A percentile compares a stretch with the other conserved stretches of the same genome.
These are phyloP conservation scores for Pichia deserticola DNA, from an alignment of 805 yeast species.

Conservation along the genomic window DNA sequence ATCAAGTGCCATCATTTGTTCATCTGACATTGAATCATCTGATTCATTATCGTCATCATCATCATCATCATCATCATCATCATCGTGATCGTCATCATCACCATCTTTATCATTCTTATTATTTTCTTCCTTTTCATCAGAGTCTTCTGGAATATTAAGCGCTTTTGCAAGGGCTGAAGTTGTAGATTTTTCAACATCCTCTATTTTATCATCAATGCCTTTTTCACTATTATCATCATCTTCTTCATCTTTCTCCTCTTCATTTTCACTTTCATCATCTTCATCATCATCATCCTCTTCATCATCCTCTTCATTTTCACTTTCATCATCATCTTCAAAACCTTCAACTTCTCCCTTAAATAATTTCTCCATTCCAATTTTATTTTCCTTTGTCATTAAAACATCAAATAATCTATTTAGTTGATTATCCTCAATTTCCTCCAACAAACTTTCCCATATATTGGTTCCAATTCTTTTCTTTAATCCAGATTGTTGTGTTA, in stretches of 20 bases:
- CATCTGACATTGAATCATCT: conserved; percentile 88
- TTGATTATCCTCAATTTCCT: conserved; percentile 36
- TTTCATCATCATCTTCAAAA: conserved; percentile 40
- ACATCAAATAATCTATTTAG: conserved; percentile 47
- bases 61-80: conserved; percentile 32
- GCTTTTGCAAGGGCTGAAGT: conserved; percentile 64
- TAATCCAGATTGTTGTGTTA: conserved; percentile 50
- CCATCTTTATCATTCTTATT: conserved; percentile 31
- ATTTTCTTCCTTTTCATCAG: conserved; percentile 20
- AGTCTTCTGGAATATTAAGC: conserved; percentile 47
- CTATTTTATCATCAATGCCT: conserved; percentile 27
- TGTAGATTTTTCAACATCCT: conserved; percentile 37
- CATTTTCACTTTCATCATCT: conserved; percentile 17
- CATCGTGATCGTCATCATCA: conserved; percentile 16
- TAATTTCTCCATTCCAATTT: conserved; percentile 68
- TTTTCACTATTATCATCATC: conserved; percentile 31
- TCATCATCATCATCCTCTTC: background rate
- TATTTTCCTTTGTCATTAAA: conserved; percentile 62
- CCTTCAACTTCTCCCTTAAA: conserved; percentile 58
- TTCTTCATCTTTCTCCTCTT: conserved; percentile 17
- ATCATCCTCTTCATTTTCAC: conserved; percentile 34
- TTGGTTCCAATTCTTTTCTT: conserved; percentile 50
- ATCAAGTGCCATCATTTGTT: conserved; percentile 92
- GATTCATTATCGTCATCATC: conserved; percentile 47
- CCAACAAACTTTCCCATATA: conserved; percentile 42